Evolutionary conservation across 495 filamentous ascomycete genomes (phyloP).

Genomic region (Daldinia grandis): DNA sequence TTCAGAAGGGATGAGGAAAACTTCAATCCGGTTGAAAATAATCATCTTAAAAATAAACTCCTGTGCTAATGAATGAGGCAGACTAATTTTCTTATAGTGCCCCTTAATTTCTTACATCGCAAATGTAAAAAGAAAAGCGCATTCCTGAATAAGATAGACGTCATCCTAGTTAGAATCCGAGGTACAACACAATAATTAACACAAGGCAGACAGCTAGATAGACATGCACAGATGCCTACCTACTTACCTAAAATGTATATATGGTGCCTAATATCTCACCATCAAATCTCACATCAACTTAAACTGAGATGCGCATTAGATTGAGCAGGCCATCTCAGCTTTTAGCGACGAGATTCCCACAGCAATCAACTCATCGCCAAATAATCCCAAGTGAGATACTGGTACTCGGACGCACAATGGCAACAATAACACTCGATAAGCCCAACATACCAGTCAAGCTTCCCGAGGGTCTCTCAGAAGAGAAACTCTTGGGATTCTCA

Average conservation of each 20-base stretch:
- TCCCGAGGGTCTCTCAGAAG: conserved; percentile 64
- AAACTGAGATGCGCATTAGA: conserved; percentile 14
- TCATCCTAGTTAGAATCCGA: too few relatives aligned
- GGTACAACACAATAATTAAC: too few relatives aligned
- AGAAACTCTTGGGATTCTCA: conserved; percentile 72
- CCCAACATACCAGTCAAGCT: conserved; percentile 63
- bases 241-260: not conserved
- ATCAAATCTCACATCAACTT: not conserved
- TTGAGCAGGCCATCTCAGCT: not conserved
- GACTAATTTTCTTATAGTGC: too few relatives aligned
- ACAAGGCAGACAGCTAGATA: not conserved
- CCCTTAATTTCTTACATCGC: too few relatives aligned
- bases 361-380: not conserved
- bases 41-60: not conserved
- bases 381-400: not conserved
- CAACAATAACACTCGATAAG: conserved; percentile 59
- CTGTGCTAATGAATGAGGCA: too few relatives aligned
- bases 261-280: not conserved
- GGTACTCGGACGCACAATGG: conserved; percentile 41
- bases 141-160: too few relatives aligned
- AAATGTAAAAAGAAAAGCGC: too few relatives aligned
- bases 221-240: not conserved
- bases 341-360: not conserved
- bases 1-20: not conserved
- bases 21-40: not conserved